Base-by-base conservation (phyloP, 805 yeast species). In the Metschnikowia vanudenii region DNA sequence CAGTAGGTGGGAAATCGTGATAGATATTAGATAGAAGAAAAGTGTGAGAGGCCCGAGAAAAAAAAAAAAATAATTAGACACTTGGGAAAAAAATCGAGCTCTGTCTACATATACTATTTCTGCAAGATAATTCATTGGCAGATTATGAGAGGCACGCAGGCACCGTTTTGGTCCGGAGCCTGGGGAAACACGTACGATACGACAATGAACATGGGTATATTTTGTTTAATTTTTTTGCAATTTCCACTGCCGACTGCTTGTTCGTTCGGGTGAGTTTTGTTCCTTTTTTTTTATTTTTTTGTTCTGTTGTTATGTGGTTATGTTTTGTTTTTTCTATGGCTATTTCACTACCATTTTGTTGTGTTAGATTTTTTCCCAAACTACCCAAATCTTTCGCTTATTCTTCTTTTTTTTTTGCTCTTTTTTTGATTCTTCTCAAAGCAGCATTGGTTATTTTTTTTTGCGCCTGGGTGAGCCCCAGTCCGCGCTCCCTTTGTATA, bases 41-140 rank as follows among this genome's bases (percentile, higher is more conserved):
- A 30, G 33, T 30, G 41, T 37, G 31, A 16, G 17, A 37, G 31
- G 14, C 18, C 24, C 13, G n/a, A 32, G 14, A 22, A 13, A 24
- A 30, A 37, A 26, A 37, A 37, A 41, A 17, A 42, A 36, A 42
- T 36, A 37, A 30, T n/a, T 17, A 37, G 26, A 17, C 41, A 11
- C 32, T 30, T 31, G 46, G 41, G 41, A 17, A 26, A 32, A 43
- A 43, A 43, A 31, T 22, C 30, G 46, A 43, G 46, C 40, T 43
- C 28, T 38, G 37, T 43, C 46, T 43, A 43, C 41, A 43, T 43
- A 43, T 43, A 31, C 46, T 32, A 24, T 43, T 43, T 43, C 46
- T 43, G 46, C 46, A 43, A 43, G 46, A 43, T 30, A 37, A 20
- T 22, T 36, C 18, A 13, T 22, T 20, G 37, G 46, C 41, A 43